Conservation (phyloP, 2,329 filamentous ascomycete genomes). For the Scedosporium minutisporum region DNA sequence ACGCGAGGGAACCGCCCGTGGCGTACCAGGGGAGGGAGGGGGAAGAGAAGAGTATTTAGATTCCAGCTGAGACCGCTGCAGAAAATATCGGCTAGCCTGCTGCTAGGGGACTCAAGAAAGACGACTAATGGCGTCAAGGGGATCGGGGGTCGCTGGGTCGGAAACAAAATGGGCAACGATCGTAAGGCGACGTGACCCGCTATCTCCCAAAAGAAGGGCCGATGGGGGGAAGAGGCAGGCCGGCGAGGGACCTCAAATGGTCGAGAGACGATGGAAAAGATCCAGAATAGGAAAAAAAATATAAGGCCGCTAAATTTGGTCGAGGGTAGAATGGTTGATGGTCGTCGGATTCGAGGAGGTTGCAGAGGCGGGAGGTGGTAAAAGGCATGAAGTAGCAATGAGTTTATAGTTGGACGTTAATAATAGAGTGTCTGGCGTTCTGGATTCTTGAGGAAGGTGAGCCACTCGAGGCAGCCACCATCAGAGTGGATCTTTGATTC, state of each 20-base stretch:
- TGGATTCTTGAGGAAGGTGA: too few relatives aligned
- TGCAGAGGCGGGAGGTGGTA: not conserved
- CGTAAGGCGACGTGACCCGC: not conserved
- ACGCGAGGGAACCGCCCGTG: not conserved
- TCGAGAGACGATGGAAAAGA: not conserved
- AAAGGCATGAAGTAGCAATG: too few relatives aligned
- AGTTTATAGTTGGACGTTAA: too few relatives aligned
- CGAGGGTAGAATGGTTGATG: not conserved
- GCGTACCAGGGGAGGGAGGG: not conserved
- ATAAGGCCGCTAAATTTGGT: not conserved
- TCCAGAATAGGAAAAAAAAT: not conserved
- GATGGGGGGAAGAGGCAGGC: not conserved
- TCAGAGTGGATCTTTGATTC: not conserved
- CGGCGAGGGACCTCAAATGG: not conserved
- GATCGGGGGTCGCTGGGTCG: not conserved
- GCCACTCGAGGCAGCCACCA: slow-evolving; percentile 4
- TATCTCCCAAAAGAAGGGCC: not conserved
- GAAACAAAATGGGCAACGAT: not conserved
- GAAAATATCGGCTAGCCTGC: not conserved
- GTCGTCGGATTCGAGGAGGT: not conserved
- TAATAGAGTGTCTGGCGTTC: too few relatives aligned
- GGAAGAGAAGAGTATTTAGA: not conserved
- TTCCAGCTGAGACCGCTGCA: not conserved
- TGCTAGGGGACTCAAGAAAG: not conserved
- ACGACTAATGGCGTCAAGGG: not conserved